Evolutionary conservation across 139 green algal genomes (phyloP).

Genomic region (Closterium sp.): DNA sequence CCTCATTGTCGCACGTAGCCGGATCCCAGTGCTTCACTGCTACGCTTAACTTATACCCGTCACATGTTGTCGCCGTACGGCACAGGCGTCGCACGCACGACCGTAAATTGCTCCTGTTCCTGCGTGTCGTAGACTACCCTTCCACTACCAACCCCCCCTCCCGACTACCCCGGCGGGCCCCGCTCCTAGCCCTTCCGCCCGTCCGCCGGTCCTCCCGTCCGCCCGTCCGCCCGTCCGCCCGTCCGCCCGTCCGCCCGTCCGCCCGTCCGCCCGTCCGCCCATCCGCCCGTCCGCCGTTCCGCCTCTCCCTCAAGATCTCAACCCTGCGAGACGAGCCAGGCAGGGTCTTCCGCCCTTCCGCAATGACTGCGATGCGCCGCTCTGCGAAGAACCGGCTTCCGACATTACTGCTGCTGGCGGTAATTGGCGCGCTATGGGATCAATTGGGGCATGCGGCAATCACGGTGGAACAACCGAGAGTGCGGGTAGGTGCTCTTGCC

Average conservation of each 20-base stretch:
- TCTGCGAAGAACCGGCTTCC: neutral
- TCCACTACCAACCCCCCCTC: neutral
- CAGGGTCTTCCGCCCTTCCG: too few relatives aligned
- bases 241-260: neutral
- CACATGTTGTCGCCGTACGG: neutral
- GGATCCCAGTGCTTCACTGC: neutral
- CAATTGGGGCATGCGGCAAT: neutral
- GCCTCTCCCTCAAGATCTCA: neutral
- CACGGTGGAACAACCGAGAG: neutral
- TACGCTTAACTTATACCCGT: neutral
- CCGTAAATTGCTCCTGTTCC: neutral
- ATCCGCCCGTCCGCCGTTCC: too few relatives aligned
- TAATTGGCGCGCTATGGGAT: neutral
- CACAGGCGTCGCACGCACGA: neutral
- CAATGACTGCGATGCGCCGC: neutral
- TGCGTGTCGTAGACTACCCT: neutral
- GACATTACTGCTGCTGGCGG: neutral
- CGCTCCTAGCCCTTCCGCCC: neutral
- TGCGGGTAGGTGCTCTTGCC: neutral
- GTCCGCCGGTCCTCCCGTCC: neutral
- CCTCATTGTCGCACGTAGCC: neutral
- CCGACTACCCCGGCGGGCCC: neutral
- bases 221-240: neutral
- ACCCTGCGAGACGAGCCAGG: neutral
- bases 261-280: neutral